Percentiles rank a stretch among this genome's conserved stretches.
Evolutionary conservation across 176 grass and related monocot species (phyloP).

Genomic region (Bromus sterilis): DNA sequence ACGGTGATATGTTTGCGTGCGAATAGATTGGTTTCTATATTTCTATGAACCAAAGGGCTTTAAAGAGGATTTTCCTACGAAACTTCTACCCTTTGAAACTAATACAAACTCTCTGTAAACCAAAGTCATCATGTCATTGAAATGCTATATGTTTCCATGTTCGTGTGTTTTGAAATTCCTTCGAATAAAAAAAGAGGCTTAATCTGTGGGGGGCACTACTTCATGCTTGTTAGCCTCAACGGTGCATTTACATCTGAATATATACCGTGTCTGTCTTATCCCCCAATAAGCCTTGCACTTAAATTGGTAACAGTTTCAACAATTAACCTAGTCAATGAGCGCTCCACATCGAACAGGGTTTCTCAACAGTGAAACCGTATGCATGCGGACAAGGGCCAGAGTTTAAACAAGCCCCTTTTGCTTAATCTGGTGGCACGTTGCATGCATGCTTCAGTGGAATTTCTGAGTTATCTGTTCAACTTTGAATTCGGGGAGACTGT

Average conservation of each 20-base stretch:
- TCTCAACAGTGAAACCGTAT: not conserved
- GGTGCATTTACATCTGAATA: not conserved
- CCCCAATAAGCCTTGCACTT: not conserved
- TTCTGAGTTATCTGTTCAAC: not conserved
- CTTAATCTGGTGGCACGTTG: conserved; percentile 8
- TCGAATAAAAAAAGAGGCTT: no score
- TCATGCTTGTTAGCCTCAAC: not conserved
- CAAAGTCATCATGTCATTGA: no score
- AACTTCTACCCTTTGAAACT: no score
- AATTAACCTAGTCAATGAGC: not conserved
- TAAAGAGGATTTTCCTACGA: no score
- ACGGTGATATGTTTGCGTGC: no score
- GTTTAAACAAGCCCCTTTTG: not conserved
- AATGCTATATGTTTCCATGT: no score
- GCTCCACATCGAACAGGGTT: not conserved
- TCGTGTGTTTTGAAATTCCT: no score
- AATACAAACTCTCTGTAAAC: no score
- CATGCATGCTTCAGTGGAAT: not conserved
- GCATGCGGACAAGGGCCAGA: not conserved
- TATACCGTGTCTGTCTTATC: not conserved
- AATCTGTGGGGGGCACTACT: not conserved
- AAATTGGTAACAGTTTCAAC: not conserved
- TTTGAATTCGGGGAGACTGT: conserved; percentile 28
- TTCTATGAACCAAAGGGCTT: no score
- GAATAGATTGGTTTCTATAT: no score